Conservation (phyloP, 441 rosid genomes). For the Capsella rubella region DNA sequence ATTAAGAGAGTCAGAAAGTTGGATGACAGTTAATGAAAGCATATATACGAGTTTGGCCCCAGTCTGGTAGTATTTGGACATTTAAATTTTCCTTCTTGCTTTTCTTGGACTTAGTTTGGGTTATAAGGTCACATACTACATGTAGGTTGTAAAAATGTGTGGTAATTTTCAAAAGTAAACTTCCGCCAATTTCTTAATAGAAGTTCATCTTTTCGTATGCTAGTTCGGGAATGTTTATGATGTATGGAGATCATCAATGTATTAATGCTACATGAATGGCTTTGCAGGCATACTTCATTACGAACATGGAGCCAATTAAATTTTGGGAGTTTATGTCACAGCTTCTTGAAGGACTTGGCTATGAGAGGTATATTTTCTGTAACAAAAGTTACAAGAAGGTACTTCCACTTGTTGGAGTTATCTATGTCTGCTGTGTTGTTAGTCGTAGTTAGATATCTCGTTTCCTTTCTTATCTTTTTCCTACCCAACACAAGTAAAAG, state of each 20-base stretch:
- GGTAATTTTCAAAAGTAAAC: not conserved
- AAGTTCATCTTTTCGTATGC: not conserved
- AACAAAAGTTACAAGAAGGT: not conserved
- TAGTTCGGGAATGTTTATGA: conserved; percentile 4
- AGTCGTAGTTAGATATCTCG: conserved; percentile 1
- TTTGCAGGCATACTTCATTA: conserved; percentile 88
- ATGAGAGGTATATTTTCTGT: conserved; percentile 63
- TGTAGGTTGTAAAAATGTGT: not conserved
- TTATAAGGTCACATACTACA: conserved; percentile 15
- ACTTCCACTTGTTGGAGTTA: conserved; percentile 16
- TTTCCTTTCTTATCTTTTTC: not conserved
- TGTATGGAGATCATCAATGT: not conserved
- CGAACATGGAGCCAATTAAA: conserved; percentile 89
- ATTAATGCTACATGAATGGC: conserved; percentile 25
- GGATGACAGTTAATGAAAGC: conserved; percentile 4
- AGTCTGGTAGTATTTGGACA: conserved; percentile 1
- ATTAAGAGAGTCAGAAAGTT: not conserved
- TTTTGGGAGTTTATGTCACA: conserved; percentile 91
- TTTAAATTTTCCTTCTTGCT: not conserved
- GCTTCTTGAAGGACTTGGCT: conserved; percentile 88
- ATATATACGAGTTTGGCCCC: conserved; percentile 7
- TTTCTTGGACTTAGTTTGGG: conserved; percentile 1
- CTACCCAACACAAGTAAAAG: not conserved
- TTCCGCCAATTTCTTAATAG: not conserved
- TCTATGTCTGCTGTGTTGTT: conserved; percentile 1